Base-by-base conservation (phyloP, 257 asterid species). In the Capsicum baccatum region DNA sequence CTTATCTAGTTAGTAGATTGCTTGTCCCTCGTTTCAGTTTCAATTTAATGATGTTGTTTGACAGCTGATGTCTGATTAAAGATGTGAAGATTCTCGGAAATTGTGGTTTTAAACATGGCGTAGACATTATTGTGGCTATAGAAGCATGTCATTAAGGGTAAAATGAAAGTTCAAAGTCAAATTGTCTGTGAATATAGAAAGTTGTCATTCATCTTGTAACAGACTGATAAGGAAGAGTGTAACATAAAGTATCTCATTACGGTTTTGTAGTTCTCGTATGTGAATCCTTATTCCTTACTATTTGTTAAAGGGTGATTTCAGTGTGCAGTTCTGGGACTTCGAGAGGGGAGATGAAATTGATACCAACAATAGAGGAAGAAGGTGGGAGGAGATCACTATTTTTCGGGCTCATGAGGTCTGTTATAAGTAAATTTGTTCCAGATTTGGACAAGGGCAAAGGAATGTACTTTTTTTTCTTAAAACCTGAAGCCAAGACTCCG, bases 401-500 rank as follows among this genome's bases (percentile, higher is more conserved):
- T 39, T 26, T 39, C 6, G 7, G 83, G 12, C 13, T 80, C 42
- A 0, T 59, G 42, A 80, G 6, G 42, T 19, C 73, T 4, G 83
- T 80, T 71, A 19, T 59, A 8, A 58, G 68, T 14, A 71, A 59
- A 17, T 59, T 6, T 80, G n/a, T 80, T 59, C 83, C 83, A 35
- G 58, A 62, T n/a, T 15, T 59, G 8, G 37, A 12, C 9, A 57
- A 82, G 8, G 84, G 84, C 39, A 82, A 64, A 82, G 79, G 62
- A 21, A 64, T 82, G 84, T 56, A 54, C 42, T 79, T 79, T 33
- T 16, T 33, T 33, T 79, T 63, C 52, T 8, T 17, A 79, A 56
- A 33, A 13, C 21, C 60, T 17, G 84, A 64, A n/a, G 48, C 50
- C 19, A 64, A 19, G 3, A 82, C 84, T 7, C 64, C 84, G 0